Evolutionary conservation across 2,329 filamentous ascomycete genomes (phyloP).

Genomic region (Calonectria pseudoreteaudii): DNA sequence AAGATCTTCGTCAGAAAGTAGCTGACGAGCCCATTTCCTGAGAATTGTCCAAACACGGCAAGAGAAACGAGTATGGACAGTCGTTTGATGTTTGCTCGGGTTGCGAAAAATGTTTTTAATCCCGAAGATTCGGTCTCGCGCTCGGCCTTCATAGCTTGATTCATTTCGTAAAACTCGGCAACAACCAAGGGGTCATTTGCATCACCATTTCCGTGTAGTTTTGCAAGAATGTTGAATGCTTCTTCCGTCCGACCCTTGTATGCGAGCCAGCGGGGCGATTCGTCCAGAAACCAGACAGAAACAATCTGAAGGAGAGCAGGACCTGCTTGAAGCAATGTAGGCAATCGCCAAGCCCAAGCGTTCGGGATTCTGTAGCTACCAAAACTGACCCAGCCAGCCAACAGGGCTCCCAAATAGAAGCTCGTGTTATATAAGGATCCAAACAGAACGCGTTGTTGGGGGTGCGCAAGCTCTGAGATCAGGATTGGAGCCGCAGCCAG

Average conservation of each 20-base stretch:
- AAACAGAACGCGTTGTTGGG: conserved; percentile 26
- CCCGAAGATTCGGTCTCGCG: conserved; percentile 22
- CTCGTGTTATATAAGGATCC: conserved; percentile 27
- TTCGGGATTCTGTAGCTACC: conserved; percentile 23
- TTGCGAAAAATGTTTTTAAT: conserved; percentile 24
- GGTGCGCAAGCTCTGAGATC: conserved; percentile 31
- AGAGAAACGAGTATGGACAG: conserved; percentile 53
- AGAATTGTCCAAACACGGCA: conserved; percentile 55
- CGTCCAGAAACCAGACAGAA: conserved; percentile 29
- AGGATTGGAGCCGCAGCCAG: conserved; percentile 62
- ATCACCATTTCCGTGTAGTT: conserved; percentile 47
- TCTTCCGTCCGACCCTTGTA: conserved; percentile 25
- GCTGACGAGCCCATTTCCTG: conserved; percentile 46
- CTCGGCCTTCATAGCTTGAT: conserved; percentile 28
- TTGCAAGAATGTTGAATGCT: conserved; percentile 17
- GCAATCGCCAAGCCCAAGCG: conserved; percentile 34
- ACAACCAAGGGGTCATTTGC: conserved; percentile 57
- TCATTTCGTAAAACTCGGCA: conserved; percentile 34
- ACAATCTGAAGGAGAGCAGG: conserved; percentile 26
- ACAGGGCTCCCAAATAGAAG: conserved; percentile 20
- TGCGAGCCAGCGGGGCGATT: conserved; percentile 29
- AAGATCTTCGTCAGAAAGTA: conserved; percentile 44
- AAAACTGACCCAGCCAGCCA: conserved; percentile 28
- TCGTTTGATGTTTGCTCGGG: conserved; percentile 41
- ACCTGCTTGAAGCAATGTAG: conserved; percentile 27